Percentiles rank a stretch among this genome's conserved stretches.
Conservation (phyloP, 345 rosid species). For the Reutealis trisperma region DNA sequence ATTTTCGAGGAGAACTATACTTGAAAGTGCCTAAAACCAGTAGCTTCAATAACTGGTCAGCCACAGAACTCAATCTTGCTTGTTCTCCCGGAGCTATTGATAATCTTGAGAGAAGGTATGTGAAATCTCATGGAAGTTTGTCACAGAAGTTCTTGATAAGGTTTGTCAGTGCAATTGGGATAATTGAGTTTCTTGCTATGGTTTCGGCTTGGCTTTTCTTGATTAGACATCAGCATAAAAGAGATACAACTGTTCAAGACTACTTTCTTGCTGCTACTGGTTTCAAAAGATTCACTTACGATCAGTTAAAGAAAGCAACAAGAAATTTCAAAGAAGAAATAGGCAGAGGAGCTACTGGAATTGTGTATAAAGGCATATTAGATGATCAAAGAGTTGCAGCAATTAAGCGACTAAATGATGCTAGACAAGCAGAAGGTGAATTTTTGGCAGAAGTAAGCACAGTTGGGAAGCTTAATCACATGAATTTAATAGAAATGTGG, state of each 20-base stretch:
- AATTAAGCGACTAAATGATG: constrained; percentile 1
- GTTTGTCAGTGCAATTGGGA: constrained; percentile 30
- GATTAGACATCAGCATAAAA: constrained; percentile 7
- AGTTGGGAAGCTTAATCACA: constrained; percentile 11
- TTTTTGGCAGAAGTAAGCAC: constrained; percentile 13
- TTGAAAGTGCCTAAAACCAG: constrained; percentile 21
- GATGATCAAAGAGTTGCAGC: constrained; percentile 13
- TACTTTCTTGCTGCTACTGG: constrained; percentile 23
- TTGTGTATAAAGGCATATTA: constrained; percentile 29
- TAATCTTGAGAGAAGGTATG: neutral
- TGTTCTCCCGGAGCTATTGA: neutral
- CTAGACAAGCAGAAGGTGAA: neutral
- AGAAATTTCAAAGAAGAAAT: constrained; percentile 28
- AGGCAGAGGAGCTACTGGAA: constrained; percentile 31
- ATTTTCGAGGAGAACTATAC: constrained; percentile 19
- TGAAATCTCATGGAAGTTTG: neutral
- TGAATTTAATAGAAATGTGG: constrained; percentile 5
- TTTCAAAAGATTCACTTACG: constrained; percentile 31
- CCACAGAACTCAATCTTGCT: neutral
- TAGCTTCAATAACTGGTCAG: neutral
- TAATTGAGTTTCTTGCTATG: constrained; percentile 28
- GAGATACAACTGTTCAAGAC: neutral
- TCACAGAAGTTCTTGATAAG: constrained; percentile 31
- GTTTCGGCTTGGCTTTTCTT: constrained; percentile 27
- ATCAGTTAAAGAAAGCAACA: constrained; percentile 29